These are phyloP conservation scores for Prunus mira DNA, from an alignment of 306 rosid species.

Conservation along the genomic window DNA sequence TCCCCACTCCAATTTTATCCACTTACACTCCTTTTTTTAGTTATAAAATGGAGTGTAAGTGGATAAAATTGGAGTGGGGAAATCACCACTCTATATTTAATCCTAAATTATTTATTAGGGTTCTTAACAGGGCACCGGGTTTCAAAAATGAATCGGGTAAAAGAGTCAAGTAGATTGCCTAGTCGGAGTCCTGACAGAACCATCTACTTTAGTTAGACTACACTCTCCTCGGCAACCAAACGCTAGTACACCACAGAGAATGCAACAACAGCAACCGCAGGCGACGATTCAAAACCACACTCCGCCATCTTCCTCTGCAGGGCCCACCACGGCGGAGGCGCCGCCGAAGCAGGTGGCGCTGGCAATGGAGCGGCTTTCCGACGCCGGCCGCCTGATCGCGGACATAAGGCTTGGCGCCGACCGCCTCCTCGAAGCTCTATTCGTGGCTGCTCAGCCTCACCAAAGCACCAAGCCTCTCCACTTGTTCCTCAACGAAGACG, in stretches of 20 bases:
- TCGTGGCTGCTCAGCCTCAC: slow-evolving; percentile 64
- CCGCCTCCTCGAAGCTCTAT: slow-evolving; percentile 82
- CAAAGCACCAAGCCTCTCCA: slow-evolving; percentile 69
- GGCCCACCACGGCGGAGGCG: slow-evolving; percentile 54
- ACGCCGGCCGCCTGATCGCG: slow-evolving; percentile 81
- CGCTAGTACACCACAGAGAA: not conserved
- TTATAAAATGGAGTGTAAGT: too few species aligned
- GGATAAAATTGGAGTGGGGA: too few species aligned
- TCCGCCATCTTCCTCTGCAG: slow-evolving; percentile 32
- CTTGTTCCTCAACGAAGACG: slow-evolving; percentile 67
- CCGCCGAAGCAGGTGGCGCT: slow-evolving; percentile 93
- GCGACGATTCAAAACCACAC: slow-evolving; percentile 36
- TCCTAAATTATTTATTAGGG: too few species aligned
- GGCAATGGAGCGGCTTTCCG: slow-evolving; percentile 81
- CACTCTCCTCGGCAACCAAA: not conserved
- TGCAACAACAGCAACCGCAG: slow-evolving; percentile 31
- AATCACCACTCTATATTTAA: too few species aligned
- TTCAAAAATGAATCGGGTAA: not conserved
- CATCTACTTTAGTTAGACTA: too few species aligned
- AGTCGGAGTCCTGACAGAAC: too few species aligned
- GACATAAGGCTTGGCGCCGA: slow-evolving; percentile 89
- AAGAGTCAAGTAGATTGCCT: too few species aligned
- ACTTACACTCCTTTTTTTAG: too few species aligned
- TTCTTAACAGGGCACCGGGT: not conserved
- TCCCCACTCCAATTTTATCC: too few species aligned